A percentile compares a stretch with the other conserved stretches of the same genome.
phyloP scores from a whole-genome alignment of 768 basidiomycete genomes.

The Lactarius tabidus region DNA sequence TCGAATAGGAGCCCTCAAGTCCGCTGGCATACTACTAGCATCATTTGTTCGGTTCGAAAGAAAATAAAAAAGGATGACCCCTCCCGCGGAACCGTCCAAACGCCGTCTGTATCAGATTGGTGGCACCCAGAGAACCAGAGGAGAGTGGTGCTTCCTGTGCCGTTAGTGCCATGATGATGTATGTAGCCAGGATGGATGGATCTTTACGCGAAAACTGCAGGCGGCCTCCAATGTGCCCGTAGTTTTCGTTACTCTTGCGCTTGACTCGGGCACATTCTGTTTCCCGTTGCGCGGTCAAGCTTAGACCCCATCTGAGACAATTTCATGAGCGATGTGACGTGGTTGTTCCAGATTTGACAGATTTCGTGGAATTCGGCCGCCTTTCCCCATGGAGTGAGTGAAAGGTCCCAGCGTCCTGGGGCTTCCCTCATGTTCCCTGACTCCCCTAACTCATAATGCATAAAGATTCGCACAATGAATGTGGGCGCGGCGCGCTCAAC shows the following conservation, averaged over 20 bases:
- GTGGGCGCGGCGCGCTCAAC: conserved; percentile 9
- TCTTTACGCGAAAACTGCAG: conserved; percentile 9
- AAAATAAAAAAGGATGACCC: conserved; percentile 4
- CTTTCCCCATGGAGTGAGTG: conserved; percentile 22
- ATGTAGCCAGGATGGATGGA: conserved; percentile 11
- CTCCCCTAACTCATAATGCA: not conserved
- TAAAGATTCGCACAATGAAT: not conserved
- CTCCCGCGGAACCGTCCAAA: conserved; percentile 24
- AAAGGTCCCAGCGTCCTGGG: conserved; percentile 3
- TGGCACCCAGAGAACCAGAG: conserved; percentile 23
- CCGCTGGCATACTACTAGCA: conserved; percentile 17
- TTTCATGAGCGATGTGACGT: conserved; percentile 17
- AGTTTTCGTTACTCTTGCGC: not conserved
- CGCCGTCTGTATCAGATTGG: conserved; percentile 23
- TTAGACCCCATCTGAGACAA: conserved; percentile 7
- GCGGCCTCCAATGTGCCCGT: not conserved
- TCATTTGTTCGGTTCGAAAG: conserved; percentile 22
- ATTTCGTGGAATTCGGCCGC: conserved; percentile 13
- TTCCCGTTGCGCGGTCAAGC: conserved; percentile 4
- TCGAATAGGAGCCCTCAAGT: conserved; percentile 22
- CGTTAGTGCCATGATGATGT: conserved; percentile 18
- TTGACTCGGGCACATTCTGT: conserved; percentile 4
- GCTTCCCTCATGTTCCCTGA: conserved; percentile 3
- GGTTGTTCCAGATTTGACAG: conserved; percentile 17
- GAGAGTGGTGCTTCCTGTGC: conserved; percentile 21